Conservation (phyloP, 805 yeast species). For the Millerago galiae region DNA sequence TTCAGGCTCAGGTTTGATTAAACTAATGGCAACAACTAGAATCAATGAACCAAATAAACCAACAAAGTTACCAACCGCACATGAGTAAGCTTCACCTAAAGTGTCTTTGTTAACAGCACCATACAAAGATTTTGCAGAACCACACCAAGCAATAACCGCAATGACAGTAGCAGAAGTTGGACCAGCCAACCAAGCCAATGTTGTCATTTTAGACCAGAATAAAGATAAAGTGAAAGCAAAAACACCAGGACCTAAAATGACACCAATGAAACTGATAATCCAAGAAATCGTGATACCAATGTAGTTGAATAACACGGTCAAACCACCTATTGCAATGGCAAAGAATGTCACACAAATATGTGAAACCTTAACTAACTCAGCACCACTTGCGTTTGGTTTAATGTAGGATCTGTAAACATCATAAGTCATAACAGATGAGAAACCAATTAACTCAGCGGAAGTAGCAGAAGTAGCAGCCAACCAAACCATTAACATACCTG, state of each 20-base stretch:
- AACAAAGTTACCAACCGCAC: constrained; percentile 17
- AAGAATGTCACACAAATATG: constrained; percentile 32
- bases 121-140: constrained; percentile 18
- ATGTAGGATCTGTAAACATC: constrained; percentile 75
- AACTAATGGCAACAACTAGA: constrained; percentile 25
- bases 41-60: constrained; percentile 23
- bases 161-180: constrained; percentile 22
- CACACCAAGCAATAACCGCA: constrained; percentile 22
- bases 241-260: constrained; percentile 33
- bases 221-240: constrained; percentile 28
- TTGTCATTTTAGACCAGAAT: constrained; percentile 23
- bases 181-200: constrained; percentile 16
- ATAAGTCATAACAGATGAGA: constrained; percentile 73
- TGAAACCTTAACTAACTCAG: constrained; percentile 45
- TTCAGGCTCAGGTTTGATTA: constrained; percentile 22
- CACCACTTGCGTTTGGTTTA: constrained; percentile 70
- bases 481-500: constrained; percentile 65
- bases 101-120: constrained; percentile 16
- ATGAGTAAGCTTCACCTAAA: constrained; percentile 12
- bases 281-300: constrained; percentile 37
- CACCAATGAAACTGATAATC: constrained; percentile 34
- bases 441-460: constrained; percentile 82
- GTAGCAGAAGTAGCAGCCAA: constrained; percentile 87
- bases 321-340: constrained; percentile 32
- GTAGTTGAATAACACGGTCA: constrained; percentile 34